A percentile compares a stretch with the other conserved stretches of the same genome.
Evolutionary conservation across 768 basidiomycete species (phyloP).

Genomic region (Suillus americanus): DNA sequence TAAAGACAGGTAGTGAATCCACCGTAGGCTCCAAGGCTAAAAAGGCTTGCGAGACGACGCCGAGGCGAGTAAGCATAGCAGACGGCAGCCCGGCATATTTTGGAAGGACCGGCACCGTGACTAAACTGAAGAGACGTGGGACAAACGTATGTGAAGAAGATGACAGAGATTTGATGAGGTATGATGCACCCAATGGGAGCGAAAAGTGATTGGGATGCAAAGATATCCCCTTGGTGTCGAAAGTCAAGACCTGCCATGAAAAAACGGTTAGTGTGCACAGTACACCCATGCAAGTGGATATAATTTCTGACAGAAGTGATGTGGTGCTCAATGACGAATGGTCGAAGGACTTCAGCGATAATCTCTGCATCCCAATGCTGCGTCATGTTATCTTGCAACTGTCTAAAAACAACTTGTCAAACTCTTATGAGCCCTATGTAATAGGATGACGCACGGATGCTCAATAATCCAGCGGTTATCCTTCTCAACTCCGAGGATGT

Average conservation of each 20-base stretch:
- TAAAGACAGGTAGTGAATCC: slow-evolving; percentile 38
- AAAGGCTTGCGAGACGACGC: slow-evolving; percentile 24
- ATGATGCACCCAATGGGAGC: slow-evolving; percentile 54
- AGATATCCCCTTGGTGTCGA: slow-evolving; percentile 78
- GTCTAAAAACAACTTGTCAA: slow-evolving; percentile 33
- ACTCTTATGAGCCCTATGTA: slow-evolving; percentile 9
- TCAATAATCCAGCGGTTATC: slow-evolving; percentile 62
- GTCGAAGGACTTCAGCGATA: slow-evolving; percentile 57
- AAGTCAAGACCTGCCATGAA: slow-evolving; percentile 72
- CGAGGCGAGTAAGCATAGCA: slow-evolving; percentile 49
- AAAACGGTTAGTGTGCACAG: slow-evolving; percentile 5
- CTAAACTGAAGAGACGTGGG: slow-evolving; percentile 54
- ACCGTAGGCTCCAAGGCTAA: slow-evolving; percentile 9
- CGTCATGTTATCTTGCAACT: slow-evolving; percentile 76
- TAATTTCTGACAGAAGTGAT: slow-evolving; percentile 58
- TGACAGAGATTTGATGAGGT: slow-evolving; percentile 37
- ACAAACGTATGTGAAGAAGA: slow-evolving; percentile 29
- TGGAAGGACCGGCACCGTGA: slow-evolving; percentile 50
- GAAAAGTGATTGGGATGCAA: slow-evolving; percentile 85
- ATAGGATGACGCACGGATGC: slow-evolving; percentile 56
- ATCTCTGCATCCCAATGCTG: slow-evolving; percentile 58
- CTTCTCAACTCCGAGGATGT: slow-evolving; percentile 60
- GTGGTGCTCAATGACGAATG: slow-evolving; percentile 55
- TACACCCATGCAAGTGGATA: slow-evolving; percentile 18
- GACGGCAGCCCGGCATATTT: slow-evolving; percentile 69